Conservation (phyloP, 2,329 filamentous ascomycete genomes). For the Lachnellula suecica region DNA sequence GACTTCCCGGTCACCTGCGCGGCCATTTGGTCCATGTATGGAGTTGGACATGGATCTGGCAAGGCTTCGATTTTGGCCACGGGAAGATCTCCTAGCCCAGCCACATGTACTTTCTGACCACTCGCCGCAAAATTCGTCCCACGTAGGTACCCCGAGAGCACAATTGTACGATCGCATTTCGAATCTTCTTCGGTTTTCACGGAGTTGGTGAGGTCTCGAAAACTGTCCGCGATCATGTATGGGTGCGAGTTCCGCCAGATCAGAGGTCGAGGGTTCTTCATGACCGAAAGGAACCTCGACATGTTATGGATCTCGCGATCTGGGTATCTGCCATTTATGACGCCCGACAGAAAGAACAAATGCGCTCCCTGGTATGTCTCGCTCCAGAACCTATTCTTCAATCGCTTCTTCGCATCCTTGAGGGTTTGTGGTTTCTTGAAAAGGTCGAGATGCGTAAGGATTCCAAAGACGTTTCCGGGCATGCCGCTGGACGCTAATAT, state of each 20-base stretch:
- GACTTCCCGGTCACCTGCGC: constrained; percentile 84
- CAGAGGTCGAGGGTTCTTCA: constrained; percentile 98
- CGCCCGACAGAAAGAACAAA: constrained; percentile 92
- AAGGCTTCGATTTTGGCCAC: constrained; percentile 82
- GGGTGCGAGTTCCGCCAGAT: constrained; percentile 96
- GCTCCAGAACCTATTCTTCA: constrained; percentile 96
- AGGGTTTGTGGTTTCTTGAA: constrained; percentile 92
- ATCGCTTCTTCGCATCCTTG: constrained; percentile 89
- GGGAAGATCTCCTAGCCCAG: constrained; percentile 85
- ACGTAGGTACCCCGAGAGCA: constrained; percentile 88
- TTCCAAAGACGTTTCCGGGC: constrained; percentile 97
- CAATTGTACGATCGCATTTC: constrained; percentile 88
- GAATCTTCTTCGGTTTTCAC: constrained; percentile 84
- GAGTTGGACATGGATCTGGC: constrained; percentile 94
- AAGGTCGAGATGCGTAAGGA: constrained; percentile 92
- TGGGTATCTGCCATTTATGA: constrained; percentile 94
- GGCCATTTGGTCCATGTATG: constrained; percentile 81
- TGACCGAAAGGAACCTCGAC: constrained; percentile 91
- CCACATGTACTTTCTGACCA: constrained; percentile 85
- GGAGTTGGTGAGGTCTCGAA: constrained; percentile 92
- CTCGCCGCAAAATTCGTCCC: constrained; percentile 91
- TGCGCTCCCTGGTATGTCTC: constrained; percentile 97
- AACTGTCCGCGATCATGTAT: constrained; percentile 89
- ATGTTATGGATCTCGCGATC: constrained; percentile 96
- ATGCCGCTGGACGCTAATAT: constrained; percentile 91